Evolutionary conservation across 805 yeast species (phyloP).

Genomic region (Saturnispora gosingensis): DNA sequence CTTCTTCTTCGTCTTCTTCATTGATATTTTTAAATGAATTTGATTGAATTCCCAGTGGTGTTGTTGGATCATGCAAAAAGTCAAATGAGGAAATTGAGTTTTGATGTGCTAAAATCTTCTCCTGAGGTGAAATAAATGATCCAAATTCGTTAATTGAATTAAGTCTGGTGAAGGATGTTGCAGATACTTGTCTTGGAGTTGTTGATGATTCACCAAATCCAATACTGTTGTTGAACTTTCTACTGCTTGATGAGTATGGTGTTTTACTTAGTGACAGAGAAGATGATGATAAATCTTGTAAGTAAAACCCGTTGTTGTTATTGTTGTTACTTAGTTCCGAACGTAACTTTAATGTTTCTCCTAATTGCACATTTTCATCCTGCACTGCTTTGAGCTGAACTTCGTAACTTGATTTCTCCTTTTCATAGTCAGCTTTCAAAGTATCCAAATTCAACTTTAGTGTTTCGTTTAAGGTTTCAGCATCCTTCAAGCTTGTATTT

Average conservation of each 20-base stretch:
- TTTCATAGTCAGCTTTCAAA: constrained; percentile 23
- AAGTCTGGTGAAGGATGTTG: constrained; percentile 11
- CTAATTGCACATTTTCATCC: constrained; percentile 21
- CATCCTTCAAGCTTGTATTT: constrained; percentile 12
- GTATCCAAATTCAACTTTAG: constrained; percentile 13
- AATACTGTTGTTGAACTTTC: constrained; percentile 19
- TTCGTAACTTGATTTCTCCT: constrained; percentile 20
- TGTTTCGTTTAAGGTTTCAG: constrained; percentile 20
- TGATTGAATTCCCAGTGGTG: constrained; percentile 3
- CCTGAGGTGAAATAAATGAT: constrained; percentile 11
- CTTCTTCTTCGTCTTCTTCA: constrained; percentile 7
- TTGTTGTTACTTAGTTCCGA: constrained; percentile 2
- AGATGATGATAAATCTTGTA: constrained; percentile 25
- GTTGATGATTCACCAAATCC: constrained; percentile 40
- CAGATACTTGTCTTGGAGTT: constrained; percentile 29
- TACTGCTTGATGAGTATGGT: constrained; percentile 22
- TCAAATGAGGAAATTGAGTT: constrained; percentile 13
- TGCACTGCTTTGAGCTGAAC: constrained; percentile 20
- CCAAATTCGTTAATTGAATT: constrained; percentile 7
- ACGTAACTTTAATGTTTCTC: constrained; percentile 11
- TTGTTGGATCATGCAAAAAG: neutral
- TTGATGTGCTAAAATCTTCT: constrained; percentile 15
- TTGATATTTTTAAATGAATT: neutral
- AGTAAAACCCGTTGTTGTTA: constrained; percentile 16
- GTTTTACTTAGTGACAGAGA: constrained; percentile 15